phyloP scores from a whole-genome alignment of 176 grass and related monocot genomes.

The Phoenix dactylifera region DNA sequence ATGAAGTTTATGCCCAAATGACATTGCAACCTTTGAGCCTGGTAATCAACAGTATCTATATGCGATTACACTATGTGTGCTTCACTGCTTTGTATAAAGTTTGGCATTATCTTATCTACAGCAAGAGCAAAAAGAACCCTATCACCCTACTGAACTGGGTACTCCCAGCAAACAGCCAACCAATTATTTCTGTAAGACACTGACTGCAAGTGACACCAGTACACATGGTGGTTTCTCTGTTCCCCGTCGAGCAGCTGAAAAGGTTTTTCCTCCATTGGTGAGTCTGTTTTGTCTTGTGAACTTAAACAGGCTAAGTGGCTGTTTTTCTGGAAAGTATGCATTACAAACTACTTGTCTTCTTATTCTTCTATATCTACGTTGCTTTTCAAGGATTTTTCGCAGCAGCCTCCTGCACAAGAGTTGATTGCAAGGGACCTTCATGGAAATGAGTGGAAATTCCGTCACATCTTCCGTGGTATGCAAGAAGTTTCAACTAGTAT shows the following conservation, averaged over 20 bases:
- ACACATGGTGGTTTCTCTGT: constrained; percentile 99
- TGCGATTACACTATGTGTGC: too few relatives aligned
- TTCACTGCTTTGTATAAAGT: too few relatives aligned
- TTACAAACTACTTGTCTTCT: constrained; percentile 4
- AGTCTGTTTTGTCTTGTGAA: constrained; percentile 9
- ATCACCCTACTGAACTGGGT: constrained; percentile 83
- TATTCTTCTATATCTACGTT: constrained; percentile 11
- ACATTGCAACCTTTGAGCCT: constrained; percentile 83
- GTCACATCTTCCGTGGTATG: constrained; percentile 87
- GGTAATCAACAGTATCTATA: constrained; percentile 27
- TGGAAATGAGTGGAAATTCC: constrained; percentile 96
- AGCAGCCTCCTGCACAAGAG: constrained; percentile 92
- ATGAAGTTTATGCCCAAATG: constrained; percentile 98
- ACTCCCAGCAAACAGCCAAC: constrained; percentile 81
- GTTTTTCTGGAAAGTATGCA: background rate
- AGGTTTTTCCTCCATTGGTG: constrained; percentile 98
- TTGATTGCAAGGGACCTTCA: constrained; percentile 93
- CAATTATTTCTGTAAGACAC: constrained; percentile 99
- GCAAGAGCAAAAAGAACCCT: constrained; percentile 99
- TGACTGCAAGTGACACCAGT: constrained; percentile 96
- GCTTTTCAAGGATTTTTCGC: constrained; percentile 73
- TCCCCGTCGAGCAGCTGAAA: constrained; percentile 95
- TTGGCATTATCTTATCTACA: constrained; percentile 25
- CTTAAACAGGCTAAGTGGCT: background rate
- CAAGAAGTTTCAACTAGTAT: background rate